Evolutionary conservation across 163 green algal species (phyloP).

Genomic region (Chlamydomonas reinhardtii): DNA sequence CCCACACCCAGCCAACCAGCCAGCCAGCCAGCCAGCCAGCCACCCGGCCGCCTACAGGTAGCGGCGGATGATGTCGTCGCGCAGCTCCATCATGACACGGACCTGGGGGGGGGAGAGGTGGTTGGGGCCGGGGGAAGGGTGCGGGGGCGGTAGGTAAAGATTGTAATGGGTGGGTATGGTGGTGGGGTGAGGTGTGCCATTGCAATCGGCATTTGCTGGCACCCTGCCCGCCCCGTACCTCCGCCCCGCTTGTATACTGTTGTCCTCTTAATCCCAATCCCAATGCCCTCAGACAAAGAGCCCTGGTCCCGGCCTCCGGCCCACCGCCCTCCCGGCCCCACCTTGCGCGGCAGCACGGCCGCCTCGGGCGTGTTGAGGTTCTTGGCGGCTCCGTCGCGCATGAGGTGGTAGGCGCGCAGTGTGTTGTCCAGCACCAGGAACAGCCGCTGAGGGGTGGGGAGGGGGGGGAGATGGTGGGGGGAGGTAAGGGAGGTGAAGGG

Average conservation of each 20-base stretch:
- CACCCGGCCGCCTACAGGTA: slow-evolving; percentile 70
- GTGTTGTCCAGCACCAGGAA: slow-evolving; percentile 67
- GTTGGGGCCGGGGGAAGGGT: background rate
- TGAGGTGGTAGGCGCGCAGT: slow-evolving; percentile 61
- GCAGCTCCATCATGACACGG: slow-evolving; percentile 64
- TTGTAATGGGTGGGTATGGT: too few species aligned
- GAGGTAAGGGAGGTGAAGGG: background rate
- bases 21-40: too few species aligned
- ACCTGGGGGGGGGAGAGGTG: background rate
- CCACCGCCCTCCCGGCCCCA: too few species aligned
- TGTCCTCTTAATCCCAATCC: too few species aligned
- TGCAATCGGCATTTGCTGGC: too few species aligned
- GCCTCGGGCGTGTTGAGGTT: slow-evolving; percentile 55
- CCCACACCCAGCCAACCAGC: too few species aligned
- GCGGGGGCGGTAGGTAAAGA: background rate
- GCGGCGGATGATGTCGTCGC: slow-evolving; percentile 63
- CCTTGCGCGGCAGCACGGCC: slow-evolving; percentile 62
- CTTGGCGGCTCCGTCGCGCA: slow-evolving; percentile 52
- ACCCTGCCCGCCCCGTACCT: too few species aligned
- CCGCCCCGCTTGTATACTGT: too few species aligned
- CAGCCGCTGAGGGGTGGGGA: slow-evolving; percentile 10
- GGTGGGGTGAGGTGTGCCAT: too few species aligned
- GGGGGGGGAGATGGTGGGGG: background rate
- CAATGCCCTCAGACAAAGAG: too few species aligned
- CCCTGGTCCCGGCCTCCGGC: too few species aligned